Conservation (phyloP, 179 eudicot genomes). For the Spergularia azorica region DNA sequence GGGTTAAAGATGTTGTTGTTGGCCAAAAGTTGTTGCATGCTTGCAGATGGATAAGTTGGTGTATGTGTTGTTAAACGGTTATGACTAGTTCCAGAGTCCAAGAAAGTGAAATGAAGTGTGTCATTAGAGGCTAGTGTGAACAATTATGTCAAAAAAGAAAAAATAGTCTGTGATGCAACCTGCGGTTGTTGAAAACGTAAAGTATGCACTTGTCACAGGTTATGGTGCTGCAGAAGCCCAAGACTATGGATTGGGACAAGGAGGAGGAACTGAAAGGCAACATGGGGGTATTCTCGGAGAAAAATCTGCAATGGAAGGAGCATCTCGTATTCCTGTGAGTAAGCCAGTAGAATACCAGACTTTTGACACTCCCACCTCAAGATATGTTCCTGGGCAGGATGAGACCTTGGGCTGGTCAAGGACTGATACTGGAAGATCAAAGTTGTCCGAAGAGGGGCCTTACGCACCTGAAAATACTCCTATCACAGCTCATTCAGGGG, state of each 20-base stretch:
- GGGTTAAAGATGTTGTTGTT: too few relatives aligned
- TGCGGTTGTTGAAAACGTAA: too few relatives aligned
- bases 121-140: neutral
- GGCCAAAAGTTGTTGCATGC: too few relatives aligned
- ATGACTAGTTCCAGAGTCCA: too few relatives aligned
- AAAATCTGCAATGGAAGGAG: neutral
- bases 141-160: too few relatives aligned
- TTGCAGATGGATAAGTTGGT: too few relatives aligned
- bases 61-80: too few relatives aligned
- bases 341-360: conserved; percentile 19
- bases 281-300: conserved; percentile 11
- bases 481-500: conserved; percentile 7
- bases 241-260: neutral
- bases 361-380: conserved; percentile 16
- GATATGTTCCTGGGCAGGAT: conserved; percentile 22
- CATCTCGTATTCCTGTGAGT: neutral
- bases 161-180: too few relatives aligned
- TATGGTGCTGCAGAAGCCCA: too few relatives aligned
- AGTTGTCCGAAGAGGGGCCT: conserved; percentile 7
- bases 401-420: conserved; percentile 26
- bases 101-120: too few relatives aligned
- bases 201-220: too few relatives aligned
- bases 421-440: conserved; percentile 28
- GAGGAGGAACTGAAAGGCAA: conserved; percentile 7
- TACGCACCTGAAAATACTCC: conserved; percentile 34